A percentile compares a stretch with the other conserved stretches of the same genome.
Conservation (phyloP, 2,329 filamentous ascomycete genomes). For the Microascus cirrosus region DNA sequence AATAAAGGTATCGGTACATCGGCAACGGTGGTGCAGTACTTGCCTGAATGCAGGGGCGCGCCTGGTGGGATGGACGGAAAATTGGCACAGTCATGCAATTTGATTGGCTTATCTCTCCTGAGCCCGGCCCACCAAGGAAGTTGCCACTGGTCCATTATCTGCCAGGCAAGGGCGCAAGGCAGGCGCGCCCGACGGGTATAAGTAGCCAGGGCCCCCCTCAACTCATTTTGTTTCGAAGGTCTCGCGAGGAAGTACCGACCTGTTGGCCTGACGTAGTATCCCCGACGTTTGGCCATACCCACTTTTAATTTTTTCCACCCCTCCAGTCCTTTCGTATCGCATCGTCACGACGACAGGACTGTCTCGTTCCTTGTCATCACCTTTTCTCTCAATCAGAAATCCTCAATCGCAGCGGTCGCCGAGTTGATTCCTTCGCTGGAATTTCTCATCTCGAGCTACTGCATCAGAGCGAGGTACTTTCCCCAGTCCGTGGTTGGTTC, state of each 20-base stretch:
- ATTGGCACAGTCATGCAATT: neutral
- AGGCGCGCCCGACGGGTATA: slow-evolving; percentile 39
- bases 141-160: slow-evolving; percentile 25
- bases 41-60: slow-evolving; percentile 4
- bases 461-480: slow-evolving; percentile 2
- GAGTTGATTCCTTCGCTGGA: slow-evolving; percentile 6
- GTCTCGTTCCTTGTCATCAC: neutral
- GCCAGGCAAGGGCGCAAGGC: slow-evolving; percentile 26
- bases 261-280: slow-evolving; percentile 39
- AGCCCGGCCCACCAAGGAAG: slow-evolving; percentile 23
- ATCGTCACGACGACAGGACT: neutral
- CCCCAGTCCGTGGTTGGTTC: neutral
- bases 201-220: slow-evolving; percentile 38
- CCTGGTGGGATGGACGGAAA: slow-evolving; percentile 3
- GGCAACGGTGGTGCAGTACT: neutral
- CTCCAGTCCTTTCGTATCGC: slow-evolving; percentile 8
- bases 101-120: slow-evolving; percentile 12
- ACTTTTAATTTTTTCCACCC: slow-evolving; percentile 21
- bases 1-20: neutral
- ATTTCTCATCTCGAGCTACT: neutral
- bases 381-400: neutral
- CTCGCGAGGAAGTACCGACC: slow-evolving; percentile 46
- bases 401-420: slow-evolving; percentile 11
- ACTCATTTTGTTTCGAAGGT: slow-evolving; percentile 29
- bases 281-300: slow-evolving; percentile 29